phyloP scores from a whole-genome alignment of 176 grass and related monocot genomes.

The Puccinellia tenuiflora region DNA sequence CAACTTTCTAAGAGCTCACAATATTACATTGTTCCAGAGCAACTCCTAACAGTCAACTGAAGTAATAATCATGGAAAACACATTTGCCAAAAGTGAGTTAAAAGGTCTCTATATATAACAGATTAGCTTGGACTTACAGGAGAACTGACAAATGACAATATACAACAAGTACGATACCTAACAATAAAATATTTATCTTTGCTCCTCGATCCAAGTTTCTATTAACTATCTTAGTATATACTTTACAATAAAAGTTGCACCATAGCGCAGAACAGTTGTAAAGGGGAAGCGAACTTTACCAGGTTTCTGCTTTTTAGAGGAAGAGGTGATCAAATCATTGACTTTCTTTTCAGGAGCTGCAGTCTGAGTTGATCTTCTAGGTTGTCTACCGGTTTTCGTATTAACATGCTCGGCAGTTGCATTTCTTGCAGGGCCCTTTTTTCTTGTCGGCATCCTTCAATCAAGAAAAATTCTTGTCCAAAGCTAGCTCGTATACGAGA shows the following conservation, averaged over 20 bases:
- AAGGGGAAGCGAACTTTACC: conserved; percentile 25
- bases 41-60: not conserved
- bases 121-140: not conserved
- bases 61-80: not conserved
- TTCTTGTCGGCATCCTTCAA: conserved; percentile 73
- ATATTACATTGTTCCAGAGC: not conserved
- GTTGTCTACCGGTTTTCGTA: conserved; percentile 32
- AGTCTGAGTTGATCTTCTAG: conserved; percentile 44
- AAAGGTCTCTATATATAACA: not conserved
- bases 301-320: conserved; percentile 70
- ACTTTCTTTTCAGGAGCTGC: conserved; percentile 71
- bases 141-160: not conserved
- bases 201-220: not conserved
- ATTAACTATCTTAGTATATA: not conserved
- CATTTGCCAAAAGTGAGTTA: not conserved
- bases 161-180: not conserved
- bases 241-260: not conserved
- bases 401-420: conserved; percentile 38
- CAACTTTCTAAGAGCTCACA: not conserved
- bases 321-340: conserved; percentile 84
- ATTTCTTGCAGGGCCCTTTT: conserved; percentile 56
- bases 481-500: not conserved
- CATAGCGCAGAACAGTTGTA: not conserved
- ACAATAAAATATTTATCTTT: not conserved
- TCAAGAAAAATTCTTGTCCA: conserved; percentile 8